phyloP scores from a whole-genome alignment of 2,329 filamentous ascomycete species.

The Dryadomyces quercivorus region DNA sequence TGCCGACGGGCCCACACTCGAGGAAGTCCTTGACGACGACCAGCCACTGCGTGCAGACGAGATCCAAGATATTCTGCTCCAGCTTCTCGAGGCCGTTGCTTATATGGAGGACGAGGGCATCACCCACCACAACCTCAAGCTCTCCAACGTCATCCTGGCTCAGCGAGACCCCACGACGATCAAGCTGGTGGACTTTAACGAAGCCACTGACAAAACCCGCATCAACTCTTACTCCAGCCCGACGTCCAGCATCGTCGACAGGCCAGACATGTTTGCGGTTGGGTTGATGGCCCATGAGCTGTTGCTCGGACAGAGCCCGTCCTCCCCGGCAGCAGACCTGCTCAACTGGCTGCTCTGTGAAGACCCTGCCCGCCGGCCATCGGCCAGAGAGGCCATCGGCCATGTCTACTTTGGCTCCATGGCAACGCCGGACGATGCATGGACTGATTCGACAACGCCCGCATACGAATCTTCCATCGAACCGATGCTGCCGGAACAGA shows the following conservation, averaged over 20 bases:
- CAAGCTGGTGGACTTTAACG: slow-evolving; percentile 6
- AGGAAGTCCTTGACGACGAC: not conserved
- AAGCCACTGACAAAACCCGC: not conserved
- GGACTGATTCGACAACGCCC: too few species aligned
- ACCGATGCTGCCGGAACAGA: too few species aligned
- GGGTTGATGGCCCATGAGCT: not conserved
- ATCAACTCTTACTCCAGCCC: not conserved
- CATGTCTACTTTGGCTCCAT: not conserved
- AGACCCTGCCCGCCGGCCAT: not conserved
- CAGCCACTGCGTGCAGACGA: not conserved
- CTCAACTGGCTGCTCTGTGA: not conserved
- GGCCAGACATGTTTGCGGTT: not conserved
- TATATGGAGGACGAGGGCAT: slow-evolving; percentile 4
- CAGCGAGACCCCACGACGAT: not conserved
- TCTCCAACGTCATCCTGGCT: slow-evolving; percentile 7
- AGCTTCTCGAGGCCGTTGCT: slow-evolving; percentile 4
- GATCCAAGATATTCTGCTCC: slow-evolving; percentile 1
- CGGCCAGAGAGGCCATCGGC: not conserved
- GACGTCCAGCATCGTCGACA: not conserved
- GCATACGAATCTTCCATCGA: too few species aligned
- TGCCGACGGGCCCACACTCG: slow-evolving; percentile 2
- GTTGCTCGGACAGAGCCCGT: not conserved
- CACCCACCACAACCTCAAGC: slow-evolving; percentile 8
- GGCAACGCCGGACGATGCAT: too few species aligned
- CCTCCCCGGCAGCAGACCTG: not conserved